phyloP scores from a whole-genome alignment of 208 protist species.

The Trypanosoma caninum region DNA sequence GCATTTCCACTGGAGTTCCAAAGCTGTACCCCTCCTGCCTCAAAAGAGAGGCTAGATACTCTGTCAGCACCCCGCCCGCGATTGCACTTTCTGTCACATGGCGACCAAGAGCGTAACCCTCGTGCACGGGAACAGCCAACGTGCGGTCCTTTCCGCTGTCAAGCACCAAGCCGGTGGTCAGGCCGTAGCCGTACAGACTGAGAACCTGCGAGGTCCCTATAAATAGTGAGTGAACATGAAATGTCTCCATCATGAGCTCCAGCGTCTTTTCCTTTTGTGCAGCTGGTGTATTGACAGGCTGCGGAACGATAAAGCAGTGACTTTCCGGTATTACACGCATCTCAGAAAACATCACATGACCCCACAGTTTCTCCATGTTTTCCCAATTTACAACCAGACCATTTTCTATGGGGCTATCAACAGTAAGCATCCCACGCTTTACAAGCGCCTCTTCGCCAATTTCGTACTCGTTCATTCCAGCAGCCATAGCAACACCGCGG shows the following conservation, averaged over 20 bases:
- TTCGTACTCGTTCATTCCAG: slow-evolving; percentile 88
- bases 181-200: slow-evolving; percentile 91
- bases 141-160: slow-evolving; percentile 89
- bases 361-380: slow-evolving; percentile 92
- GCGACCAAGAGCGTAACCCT: slow-evolving; percentile 90
- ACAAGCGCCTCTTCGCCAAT: slow-evolving; percentile 83
- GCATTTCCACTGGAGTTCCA: slow-evolving; percentile 83
- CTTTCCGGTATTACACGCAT: slow-evolving; percentile 87
- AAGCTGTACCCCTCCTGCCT: slow-evolving; percentile 83
- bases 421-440: slow-evolving; percentile 79
- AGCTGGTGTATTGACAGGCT: slow-evolving; percentile 78
- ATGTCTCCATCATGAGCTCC: slow-evolving; percentile 94
- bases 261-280: slow-evolving; percentile 86
- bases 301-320: slow-evolving; percentile 88
- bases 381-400: slow-evolving; percentile 88
- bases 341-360: slow-evolving; percentile 90
- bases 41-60: slow-evolving; percentile 76
- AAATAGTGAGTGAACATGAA: slow-evolving; percentile 91
- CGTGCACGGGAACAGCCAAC: slow-evolving; percentile 87
- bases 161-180: slow-evolving; percentile 93
- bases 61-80: slow-evolving; percentile 77
- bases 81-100: slow-evolving; percentile 75
- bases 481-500: slow-evolving; percentile 88
- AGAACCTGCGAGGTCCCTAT: slow-evolving; percentile 89
- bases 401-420: slow-evolving; percentile 64